Base-by-base conservation (phyloP, 2,329 filamentous ascomycete genomes). In the Calonectria multiphialidica region DNA sequence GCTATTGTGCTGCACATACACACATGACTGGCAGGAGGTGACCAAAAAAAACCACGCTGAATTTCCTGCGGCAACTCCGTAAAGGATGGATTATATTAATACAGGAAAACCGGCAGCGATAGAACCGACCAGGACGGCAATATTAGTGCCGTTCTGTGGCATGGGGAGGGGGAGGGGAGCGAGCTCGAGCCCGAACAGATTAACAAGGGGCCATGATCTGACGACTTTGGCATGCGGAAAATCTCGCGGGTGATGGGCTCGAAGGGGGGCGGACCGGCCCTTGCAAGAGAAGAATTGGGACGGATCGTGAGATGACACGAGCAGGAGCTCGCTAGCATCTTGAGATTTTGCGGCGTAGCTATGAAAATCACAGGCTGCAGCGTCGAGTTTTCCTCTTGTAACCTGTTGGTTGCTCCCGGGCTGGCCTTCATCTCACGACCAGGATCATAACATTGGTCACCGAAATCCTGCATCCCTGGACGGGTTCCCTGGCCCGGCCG, bases 131-230 rank as follows among this genome's bases (percentile, higher is more conserved):
- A 37, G 35, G 35, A 37, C 35, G 35, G 35, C 35, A 37, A 37
- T 37, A 15, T 30, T 28, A 33, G 49, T 53, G 49, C 49, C 49
- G 35, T n/a, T n/a, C n/a, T n/a, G n/a, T 37, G 35, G 35, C 35
- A 37, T 37, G 35, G 35, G 35, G 9, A 10, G 35, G 35, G 21
- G 8, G 13, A 65, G 44, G n/a, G 50, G 30, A 33, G n/a, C n/a
- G 30, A 33, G 16, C 44, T 47, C 44, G 21, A 47, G n/a, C 44
- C 44, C 44, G 10, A 37, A 47, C 44, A 61, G 35, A 65, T 65
- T 65, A 40, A n/a, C 68, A 65, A 61, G 68, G 63, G 62, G 63
- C 5, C 50, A 71, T 71, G 68, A 71, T 71, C 68, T 71, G 66
- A 68, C 66, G 49, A 45, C 23, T 65, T 21, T 28, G 23, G 6